Percentiles rank a stretch among this genome's conserved stretches.
These are phyloP conservation scores for Beauveria asiatica DNA, from an alignment of 2,329 filamentous ascomycete species.

Conservation along the genomic window DNA sequence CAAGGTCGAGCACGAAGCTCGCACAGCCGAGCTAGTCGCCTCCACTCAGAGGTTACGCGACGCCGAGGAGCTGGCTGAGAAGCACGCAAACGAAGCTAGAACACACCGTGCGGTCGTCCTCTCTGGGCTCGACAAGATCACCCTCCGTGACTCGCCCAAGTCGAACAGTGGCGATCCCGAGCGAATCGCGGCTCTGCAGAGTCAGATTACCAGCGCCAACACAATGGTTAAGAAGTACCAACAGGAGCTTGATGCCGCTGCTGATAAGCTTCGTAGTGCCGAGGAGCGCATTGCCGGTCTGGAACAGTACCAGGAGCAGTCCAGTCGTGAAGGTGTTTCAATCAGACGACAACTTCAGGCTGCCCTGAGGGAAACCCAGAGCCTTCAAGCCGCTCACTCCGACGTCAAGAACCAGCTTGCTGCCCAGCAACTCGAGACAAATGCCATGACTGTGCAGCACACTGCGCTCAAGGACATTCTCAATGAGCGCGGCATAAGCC, in stretches of 20 bases:
- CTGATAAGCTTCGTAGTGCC: constrained; percentile 81
- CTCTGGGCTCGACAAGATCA: constrained; percentile 69
- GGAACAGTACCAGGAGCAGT: constrained; percentile 95
- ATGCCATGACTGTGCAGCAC: constrained; percentile 85
- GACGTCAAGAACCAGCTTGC: constrained; percentile 78
- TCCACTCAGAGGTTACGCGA: constrained; percentile 69
- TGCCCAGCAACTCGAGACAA: constrained; percentile 85
- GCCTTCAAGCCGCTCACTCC: constrained; percentile 69
- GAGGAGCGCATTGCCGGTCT: constrained; percentile 95
- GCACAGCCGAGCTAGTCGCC: constrained; percentile 67
- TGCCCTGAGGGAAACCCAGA: constrained; percentile 73
- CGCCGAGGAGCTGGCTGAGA: constrained; percentile 80
- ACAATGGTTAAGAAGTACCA: constrained; percentile 80
- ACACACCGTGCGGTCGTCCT: constrained; percentile 79
- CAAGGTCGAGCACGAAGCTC: constrained; percentile 73
- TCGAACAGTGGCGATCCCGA: constrained; percentile 47
- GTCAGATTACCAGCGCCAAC: constrained; percentile 71
- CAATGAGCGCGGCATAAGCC: constrained; percentile 77
- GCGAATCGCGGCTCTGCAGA: constrained; percentile 65
- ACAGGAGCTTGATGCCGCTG: constrained; percentile 74
- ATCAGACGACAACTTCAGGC: constrained; percentile 86
- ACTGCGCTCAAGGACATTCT: constrained; percentile 89
- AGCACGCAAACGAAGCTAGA: constrained; percentile 77
- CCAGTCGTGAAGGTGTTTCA: constrained; percentile 82
- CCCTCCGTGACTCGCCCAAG: constrained; percentile 42